phyloP scores from a whole-genome alignment of 23 red algal genomes.

The Gracilaria gracilis region DNA sequence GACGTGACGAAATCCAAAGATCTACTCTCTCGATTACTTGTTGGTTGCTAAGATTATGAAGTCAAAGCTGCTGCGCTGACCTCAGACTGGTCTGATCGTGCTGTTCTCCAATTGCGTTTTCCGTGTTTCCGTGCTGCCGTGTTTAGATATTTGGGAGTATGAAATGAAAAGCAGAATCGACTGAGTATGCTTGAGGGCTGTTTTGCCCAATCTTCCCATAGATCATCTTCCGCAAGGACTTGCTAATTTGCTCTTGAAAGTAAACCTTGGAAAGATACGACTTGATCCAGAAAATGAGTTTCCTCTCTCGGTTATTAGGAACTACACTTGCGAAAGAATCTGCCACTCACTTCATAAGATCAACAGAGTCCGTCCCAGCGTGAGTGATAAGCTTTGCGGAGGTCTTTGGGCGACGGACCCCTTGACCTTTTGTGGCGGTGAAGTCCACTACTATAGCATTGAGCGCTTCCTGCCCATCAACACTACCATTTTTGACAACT shows the following conservation, averaged over 20 bases:
- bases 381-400: slow-evolving; percentile 55
- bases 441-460: slow-evolving; percentile 5
- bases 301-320: background rate
- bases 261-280: background rate
- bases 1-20: too few relatives aligned
- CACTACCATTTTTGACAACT: background rate
- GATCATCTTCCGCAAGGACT: background rate
- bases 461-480: background rate
- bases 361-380: slow-evolving; percentile 46
- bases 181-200: too few relatives aligned
- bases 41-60: too few relatives aligned
- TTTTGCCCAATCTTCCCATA: background rate
- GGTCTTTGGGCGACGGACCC: slow-evolving; percentile 9
- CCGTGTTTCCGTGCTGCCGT: too few relatives aligned
- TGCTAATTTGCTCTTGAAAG: background rate
- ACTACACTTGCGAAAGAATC: background rate
- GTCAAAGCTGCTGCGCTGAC: too few relatives aligned
- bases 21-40: too few relatives aligned
- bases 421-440: slow-evolving; percentile 32
- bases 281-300: background rate
- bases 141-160: too few relatives aligned
- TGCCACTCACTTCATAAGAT: slow-evolving; percentile 12
- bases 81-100: too few relatives aligned
- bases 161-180: too few relatives aligned
- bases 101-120: too few relatives aligned